These are phyloP conservation scores for Pleurotus salmoneostramineus DNA, from an alignment of 768 basidiomycete species.

Conservation along the genomic window DNA sequence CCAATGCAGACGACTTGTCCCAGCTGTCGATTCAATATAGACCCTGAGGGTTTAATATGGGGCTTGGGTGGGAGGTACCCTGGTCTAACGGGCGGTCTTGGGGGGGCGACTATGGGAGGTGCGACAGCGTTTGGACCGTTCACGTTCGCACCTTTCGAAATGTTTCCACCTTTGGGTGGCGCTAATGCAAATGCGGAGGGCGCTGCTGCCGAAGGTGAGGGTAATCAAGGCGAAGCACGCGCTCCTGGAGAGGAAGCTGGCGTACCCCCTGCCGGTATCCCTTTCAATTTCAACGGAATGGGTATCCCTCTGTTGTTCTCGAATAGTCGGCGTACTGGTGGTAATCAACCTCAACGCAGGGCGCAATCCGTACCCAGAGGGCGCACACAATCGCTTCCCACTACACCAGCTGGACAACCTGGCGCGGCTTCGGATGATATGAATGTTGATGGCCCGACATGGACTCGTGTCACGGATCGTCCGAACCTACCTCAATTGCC, in stretches of 20 bases:
- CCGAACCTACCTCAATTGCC: slow-evolving; percentile 7
- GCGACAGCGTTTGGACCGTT: not conserved
- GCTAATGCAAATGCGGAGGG: not conserved
- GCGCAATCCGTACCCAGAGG: slow-evolving; percentile 4
- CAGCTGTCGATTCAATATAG: slow-evolving; percentile 79
- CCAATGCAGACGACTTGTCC: slow-evolving; percentile 80
- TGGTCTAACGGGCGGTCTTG: not conserved
- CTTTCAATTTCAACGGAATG: not conserved
- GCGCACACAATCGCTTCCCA: slow-evolving; percentile 1
- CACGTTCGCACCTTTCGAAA: not conserved
- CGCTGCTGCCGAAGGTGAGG: not conserved
- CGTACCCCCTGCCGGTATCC: not conserved
- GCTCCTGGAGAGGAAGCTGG: not conserved
- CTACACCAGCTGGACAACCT: not conserved
- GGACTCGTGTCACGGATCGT: slow-evolving; percentile 10
- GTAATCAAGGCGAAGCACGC: not conserved
- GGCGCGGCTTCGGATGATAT: not conserved
- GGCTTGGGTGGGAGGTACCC: slow-evolving; percentile 20
- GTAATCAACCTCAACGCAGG: not conserved
- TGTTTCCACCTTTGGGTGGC: not conserved
- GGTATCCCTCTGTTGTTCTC: not conserved
- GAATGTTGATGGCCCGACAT: not conserved
- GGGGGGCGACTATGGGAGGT: not conserved
- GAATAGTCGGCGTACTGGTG: not conserved
- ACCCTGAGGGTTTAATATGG: slow-evolving; percentile 71